A percentile compares a stretch with the other conserved stretches of the same genome.
These are phyloP conservation scores for Ceriops tagal DNA, from an alignment of 345 rosid species.

Conservation along the genomic window DNA sequence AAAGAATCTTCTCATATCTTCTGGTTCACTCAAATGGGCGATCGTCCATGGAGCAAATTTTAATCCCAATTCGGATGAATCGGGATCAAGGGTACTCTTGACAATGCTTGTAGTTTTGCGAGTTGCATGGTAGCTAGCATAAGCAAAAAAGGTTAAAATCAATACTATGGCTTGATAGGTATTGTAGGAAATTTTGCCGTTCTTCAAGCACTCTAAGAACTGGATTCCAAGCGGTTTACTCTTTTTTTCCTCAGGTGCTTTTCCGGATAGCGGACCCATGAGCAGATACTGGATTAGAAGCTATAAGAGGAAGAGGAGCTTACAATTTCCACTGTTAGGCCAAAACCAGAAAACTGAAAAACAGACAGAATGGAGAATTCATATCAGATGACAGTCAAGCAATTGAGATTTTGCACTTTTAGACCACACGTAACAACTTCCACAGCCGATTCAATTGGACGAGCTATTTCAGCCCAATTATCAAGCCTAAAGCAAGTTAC, in stretches of 20 bases:
- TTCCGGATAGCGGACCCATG: constrained; percentile 56
- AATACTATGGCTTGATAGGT: constrained; percentile 73
- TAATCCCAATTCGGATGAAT: constrained; percentile 37
- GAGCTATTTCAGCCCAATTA: neutral
- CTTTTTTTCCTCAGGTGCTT: constrained; percentile 13
- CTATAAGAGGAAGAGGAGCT: no score
- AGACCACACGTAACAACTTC: no score
- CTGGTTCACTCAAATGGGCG: constrained; percentile 23
- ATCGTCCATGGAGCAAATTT: constrained; percentile 34
- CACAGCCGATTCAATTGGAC: neutral
- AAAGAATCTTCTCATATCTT: constrained; percentile 19
- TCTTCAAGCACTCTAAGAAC: constrained; percentile 46
- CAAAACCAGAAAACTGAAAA: constrained; percentile 7
- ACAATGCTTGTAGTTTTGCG: constrained; percentile 92
- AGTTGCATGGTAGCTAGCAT: constrained; percentile 76
- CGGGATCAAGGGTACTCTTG: constrained; percentile 84
- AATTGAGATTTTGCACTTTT: neutral
- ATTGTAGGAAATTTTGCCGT: constrained; percentile 51
- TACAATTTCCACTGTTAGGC: neutral
- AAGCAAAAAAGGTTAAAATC: constrained; percentile 76
- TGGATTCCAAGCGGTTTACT: constrained; percentile 68
- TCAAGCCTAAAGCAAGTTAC: neutral
- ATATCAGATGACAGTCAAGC: neutral
- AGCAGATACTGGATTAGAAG: no score
- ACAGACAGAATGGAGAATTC: neutral